Percentiles rank a stretch among this genome's conserved stretches.
Conservation (phyloP, 176 grass and related monocot species). For the Neostapfia colusana region DNA sequence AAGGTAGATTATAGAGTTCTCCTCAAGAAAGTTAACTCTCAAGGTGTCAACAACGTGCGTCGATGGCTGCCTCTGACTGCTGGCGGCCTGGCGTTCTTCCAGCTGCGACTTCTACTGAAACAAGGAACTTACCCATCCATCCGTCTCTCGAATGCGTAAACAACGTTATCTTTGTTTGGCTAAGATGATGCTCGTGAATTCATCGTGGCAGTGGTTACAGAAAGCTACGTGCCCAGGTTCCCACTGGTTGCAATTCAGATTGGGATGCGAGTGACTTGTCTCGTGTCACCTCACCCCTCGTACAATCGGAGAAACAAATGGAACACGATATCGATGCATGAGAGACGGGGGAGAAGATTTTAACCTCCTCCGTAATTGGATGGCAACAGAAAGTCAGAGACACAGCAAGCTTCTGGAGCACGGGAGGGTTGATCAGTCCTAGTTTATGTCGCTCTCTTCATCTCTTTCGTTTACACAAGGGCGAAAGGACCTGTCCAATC, state of each 20-base stretch:
- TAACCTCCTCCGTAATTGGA: background rate
- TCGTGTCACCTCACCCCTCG: background rate
- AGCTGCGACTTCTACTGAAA: constrained; percentile 13
- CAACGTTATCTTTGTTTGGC: constrained; percentile 35
- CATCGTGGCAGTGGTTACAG: background rate
- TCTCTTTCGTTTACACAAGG: background rate
- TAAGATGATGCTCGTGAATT: background rate
- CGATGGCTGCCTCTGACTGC: constrained; percentile 30
- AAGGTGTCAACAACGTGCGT: constrained; percentile 24
- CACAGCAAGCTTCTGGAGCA: background rate
- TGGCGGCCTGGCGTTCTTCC: constrained; percentile 3
- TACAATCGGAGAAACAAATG: background rate
- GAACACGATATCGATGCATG: background rate
- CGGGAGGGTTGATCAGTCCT: background rate
- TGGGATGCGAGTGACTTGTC: background rate
- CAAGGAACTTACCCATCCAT: background rate
- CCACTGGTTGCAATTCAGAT: background rate
- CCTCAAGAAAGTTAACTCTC: constrained; percentile 30
- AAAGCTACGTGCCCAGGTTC: constrained; percentile 11
- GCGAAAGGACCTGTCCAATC: background rate
- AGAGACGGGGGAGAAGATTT: background rate
- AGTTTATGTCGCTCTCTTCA: background rate
- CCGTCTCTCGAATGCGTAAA: constrained; percentile 13
- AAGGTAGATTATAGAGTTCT: constrained; percentile 43
- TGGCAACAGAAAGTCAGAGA: constrained; percentile 15